Evolutionary conservation across 1,284 basidiomycete species (phyloP).

Genomic region (Cystobasidium pallidum): DNA sequence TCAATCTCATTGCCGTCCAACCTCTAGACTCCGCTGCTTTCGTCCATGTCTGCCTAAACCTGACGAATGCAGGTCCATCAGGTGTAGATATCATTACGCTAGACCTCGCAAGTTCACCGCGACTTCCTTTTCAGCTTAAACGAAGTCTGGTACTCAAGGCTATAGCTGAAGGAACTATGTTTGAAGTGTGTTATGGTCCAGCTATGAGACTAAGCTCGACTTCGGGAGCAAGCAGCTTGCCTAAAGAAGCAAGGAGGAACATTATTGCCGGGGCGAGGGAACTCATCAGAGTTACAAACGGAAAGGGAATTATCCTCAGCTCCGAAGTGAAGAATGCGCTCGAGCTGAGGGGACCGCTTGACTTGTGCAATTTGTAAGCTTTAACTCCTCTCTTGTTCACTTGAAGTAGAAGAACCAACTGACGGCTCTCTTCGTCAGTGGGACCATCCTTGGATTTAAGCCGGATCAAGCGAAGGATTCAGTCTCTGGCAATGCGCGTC

Average conservation of each 20-base stretch:
- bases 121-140: constrained; percentile 46
- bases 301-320: constrained; percentile 45
- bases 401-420: not conserved
- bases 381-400: not conserved
- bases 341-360: constrained; percentile 43
- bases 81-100: constrained; percentile 47
- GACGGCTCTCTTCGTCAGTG: not conserved
- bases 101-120: constrained; percentile 46
- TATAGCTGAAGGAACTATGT: constrained; percentile 42
- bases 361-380: constrained; percentile 43
- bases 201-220: constrained; percentile 24
- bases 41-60: constrained; percentile 36
- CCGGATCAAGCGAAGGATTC: constrained; percentile 32
- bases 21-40: constrained; percentile 44
- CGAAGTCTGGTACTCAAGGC: constrained; percentile 44
- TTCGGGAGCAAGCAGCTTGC: constrained; percentile 19
- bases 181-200: constrained; percentile 45
- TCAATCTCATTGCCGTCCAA: constrained; percentile 43
- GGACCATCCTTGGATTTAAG: constrained; percentile 44
- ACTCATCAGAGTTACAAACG: constrained; percentile 45
- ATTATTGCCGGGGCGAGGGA: constrained; percentile 46
- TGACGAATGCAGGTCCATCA: constrained; percentile 34
- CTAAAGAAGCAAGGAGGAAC: constrained; percentile 45
- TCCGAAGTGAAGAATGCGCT: constrained; percentile 39
- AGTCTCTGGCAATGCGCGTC: constrained; percentile 40